A percentile compares a stretch with the other conserved stretches of the same genome.
Conservation (phyloP, 2,329 filamentous ascomycete species). For the Colletotrichum tofieldiae region DNA sequence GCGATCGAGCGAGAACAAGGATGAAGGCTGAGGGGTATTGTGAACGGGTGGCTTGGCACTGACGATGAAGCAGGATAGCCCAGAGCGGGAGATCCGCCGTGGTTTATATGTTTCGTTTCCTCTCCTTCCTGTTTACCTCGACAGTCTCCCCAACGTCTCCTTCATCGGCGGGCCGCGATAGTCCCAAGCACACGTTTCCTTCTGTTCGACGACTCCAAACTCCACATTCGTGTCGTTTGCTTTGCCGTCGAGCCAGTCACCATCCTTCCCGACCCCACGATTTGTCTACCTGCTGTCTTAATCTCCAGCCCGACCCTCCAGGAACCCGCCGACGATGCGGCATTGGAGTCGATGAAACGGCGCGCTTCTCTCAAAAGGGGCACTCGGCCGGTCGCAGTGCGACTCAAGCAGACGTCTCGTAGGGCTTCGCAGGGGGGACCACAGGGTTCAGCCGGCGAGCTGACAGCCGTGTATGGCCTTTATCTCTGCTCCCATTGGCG, state of each 20-base stretch:
- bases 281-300: slow-evolving; percentile 29
- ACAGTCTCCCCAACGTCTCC: background rate
- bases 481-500: slow-evolving; percentile 36
- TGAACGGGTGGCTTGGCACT: slow-evolving; percentile 36
- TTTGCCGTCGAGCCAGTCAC: slow-evolving; percentile 28
- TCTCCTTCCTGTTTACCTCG: slow-evolving; percentile 30
- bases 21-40: slow-evolving; percentile 13
- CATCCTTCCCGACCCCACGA: slow-evolving; percentile 38
- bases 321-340: slow-evolving; percentile 31
- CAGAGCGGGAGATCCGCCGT: slow-evolving; percentile 34
- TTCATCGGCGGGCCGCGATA: slow-evolving; percentile 31
- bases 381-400: slow-evolving; percentile 21
- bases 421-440: slow-evolving; percentile 32
- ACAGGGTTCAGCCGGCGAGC: slow-evolving; percentile 32
- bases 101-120: slow-evolving; percentile 30
- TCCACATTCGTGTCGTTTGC: slow-evolving; percentile 12
- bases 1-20: slow-evolving; percentile 15
- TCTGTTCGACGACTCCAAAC: slow-evolving; percentile 6
- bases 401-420: slow-evolving; percentile 26
- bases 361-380: slow-evolving; percentile 35
- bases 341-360: slow-evolving; percentile 31
- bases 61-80: slow-evolving; percentile 15
- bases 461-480: slow-evolving; percentile 31
- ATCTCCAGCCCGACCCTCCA: slow-evolving; percentile 38
- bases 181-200: slow-evolving; percentile 26